These are phyloP conservation scores for Shiraia sp. DNA, from an alignment of 2,329 filamentous ascomycete species.

Conservation along the genomic window DNA sequence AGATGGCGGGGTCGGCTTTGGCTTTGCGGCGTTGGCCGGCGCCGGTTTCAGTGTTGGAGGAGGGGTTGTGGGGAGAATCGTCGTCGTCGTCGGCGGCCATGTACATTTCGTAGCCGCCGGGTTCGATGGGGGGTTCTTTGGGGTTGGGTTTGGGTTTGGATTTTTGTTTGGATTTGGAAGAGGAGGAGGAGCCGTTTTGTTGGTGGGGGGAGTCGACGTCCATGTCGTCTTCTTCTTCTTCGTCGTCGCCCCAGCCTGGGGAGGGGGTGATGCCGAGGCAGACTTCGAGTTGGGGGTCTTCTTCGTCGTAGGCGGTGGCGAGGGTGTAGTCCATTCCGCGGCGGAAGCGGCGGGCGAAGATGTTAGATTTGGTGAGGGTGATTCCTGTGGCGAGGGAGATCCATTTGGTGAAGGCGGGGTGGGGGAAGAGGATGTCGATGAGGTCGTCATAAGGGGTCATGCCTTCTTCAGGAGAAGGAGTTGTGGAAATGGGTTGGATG, in stretches of 20 bases:
- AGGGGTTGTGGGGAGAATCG: slow-evolving; percentile 50
- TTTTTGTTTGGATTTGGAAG: too few species aligned
- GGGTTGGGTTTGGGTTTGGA: slow-evolving; percentile 19
- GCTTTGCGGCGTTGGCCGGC: slow-evolving; percentile 52
- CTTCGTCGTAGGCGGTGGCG: slow-evolving; percentile 76
- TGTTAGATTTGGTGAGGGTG: slow-evolving; percentile 71
- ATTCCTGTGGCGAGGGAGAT: slow-evolving; percentile 80
- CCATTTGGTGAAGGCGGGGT: slow-evolving; percentile 86
- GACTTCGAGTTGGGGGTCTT: slow-evolving; percentile 79
- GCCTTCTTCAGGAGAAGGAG: slow-evolving; percentile 33
- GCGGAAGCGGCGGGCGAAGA: slow-evolving; percentile 86
- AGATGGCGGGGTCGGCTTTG: slow-evolving; percentile 77
- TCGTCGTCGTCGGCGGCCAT: slow-evolving; percentile 85
- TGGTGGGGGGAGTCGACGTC: too few species aligned
- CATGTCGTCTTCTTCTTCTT: slow-evolving; percentile 52
- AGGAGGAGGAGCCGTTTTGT: slow-evolving; percentile 47
- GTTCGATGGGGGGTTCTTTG: slow-evolving; percentile 62
- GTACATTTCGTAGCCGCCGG: slow-evolving; percentile 85
- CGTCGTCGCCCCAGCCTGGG: slow-evolving; percentile 78
- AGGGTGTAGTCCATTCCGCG: slow-evolving; percentile 89
- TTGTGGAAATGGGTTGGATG: slow-evolving; percentile 44
- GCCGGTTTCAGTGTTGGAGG: slow-evolving; percentile 47
- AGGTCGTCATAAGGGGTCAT: slow-evolving; percentile 69
- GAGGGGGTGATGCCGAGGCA: slow-evolving; percentile 87
- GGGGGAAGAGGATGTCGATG: slow-evolving; percentile 80